phyloP scores from a whole-genome alignment of 2,329 filamentous ascomycete species.

The Penicillium sp. region DNA sequence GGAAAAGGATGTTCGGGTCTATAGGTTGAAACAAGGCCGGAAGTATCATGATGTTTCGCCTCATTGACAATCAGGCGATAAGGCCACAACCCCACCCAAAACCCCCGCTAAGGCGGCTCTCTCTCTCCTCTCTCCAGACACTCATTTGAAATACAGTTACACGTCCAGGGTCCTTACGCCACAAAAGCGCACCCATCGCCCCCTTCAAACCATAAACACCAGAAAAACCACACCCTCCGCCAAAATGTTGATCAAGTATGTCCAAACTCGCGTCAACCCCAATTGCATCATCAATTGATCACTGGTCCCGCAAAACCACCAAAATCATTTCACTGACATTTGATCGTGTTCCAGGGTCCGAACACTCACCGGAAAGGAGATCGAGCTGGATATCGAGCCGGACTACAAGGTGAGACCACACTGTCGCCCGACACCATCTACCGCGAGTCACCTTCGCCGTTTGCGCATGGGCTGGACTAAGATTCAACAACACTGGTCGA shows the following conservation, averaged over 20 bases:
- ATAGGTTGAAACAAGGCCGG: background rate
- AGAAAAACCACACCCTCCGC: background rate
- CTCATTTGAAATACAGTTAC: conserved; percentile 2
- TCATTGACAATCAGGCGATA: conserved; percentile 23
- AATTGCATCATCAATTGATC: conserved; percentile 20
- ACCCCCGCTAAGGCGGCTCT: conserved; percentile 31
- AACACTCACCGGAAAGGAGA: conserved; percentile 97
- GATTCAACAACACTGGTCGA: background rate
- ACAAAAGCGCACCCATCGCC: background rate
- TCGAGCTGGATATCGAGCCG: conserved; percentile 94
- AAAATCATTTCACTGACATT: conserved; percentile 15
- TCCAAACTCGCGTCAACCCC: conserved; percentile 1
- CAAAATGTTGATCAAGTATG: conserved; percentile 56
- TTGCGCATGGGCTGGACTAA: background rate
- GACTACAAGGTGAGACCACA: conserved; percentile 73
- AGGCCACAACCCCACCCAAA: conserved; percentile 32
- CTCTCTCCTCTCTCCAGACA: conserved; percentile 16
- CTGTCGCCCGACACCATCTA: background rate
- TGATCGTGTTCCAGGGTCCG: conserved; percentile 67
- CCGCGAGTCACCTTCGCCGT: background rate
- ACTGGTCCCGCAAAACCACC: conserved; percentile 3
- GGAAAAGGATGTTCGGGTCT: background rate
- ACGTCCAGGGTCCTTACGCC: background rate
- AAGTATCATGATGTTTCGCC: background rate
- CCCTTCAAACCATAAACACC: background rate